A percentile compares a stretch with the other conserved stretches of the same genome.
phyloP scores from a whole-genome alignment of 768 basidiomycete species.

The Mrakia frigida region DNA sequence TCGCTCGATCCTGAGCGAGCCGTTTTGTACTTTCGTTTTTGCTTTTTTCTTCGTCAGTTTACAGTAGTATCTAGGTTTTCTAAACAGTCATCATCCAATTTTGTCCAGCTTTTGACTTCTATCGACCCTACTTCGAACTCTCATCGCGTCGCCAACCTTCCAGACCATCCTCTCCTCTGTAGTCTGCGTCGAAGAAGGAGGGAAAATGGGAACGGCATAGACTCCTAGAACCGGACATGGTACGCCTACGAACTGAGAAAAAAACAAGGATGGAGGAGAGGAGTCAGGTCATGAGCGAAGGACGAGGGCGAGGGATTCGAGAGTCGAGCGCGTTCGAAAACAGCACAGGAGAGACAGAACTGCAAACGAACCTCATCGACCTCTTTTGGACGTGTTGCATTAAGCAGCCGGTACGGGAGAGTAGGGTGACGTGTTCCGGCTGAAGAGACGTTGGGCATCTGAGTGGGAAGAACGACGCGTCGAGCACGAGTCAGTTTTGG shows the following conservation, averaged over 20 bases:
- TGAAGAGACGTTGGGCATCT: conserved; percentile 1
- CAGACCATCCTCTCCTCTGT: background rate
- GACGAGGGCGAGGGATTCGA: background rate
- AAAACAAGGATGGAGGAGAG: background rate
- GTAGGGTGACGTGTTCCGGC: background rate
- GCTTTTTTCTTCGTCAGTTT: too few species aligned
- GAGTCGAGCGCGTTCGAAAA: too few species aligned
- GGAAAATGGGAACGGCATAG: background rate
- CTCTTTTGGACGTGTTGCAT: background rate
- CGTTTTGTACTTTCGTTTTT: too few species aligned
- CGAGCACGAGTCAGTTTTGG: background rate
- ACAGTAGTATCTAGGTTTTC: too few species aligned
- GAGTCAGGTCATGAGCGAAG: background rate
- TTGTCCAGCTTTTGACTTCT: background rate
- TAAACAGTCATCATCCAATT: background rate
- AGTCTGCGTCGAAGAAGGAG: background rate
- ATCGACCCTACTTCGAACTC: background rate
- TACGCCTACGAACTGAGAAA: background rate
- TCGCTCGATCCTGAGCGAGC: too few species aligned
- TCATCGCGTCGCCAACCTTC: background rate
- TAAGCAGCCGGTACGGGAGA: background rate
- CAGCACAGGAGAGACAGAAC: background rate
- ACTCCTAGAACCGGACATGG: background rate
- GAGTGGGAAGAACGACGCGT: background rate
- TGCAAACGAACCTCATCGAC: background rate